These are phyloP conservation scores for Cladosporium austrohemisphaericum DNA, from an alignment of 2,329 filamentous ascomycete genomes.

Conservation along the genomic window DNA sequence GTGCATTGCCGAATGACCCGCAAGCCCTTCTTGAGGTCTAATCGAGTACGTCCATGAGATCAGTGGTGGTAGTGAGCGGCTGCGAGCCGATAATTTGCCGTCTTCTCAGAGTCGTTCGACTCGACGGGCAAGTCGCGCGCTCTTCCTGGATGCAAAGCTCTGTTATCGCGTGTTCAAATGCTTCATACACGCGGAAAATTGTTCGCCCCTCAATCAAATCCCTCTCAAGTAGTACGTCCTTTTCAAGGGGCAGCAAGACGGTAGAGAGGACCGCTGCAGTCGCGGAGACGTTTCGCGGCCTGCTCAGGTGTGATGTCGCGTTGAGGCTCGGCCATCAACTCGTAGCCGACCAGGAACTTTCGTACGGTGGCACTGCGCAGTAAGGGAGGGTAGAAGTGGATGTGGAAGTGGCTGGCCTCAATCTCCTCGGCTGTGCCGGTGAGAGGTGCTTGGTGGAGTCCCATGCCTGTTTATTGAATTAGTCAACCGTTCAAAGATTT, in stretches of 20 bases:
- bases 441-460: slow-evolving; percentile 90
- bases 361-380: slow-evolving; percentile 87
- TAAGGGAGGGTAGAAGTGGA: slow-evolving; percentile 96
- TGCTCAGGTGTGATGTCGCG: slow-evolving; percentile 97
- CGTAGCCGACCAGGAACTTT: slow-evolving; percentile 95
- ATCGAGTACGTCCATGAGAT: too few relatives aligned
- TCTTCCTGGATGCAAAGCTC: too few relatives aligned
- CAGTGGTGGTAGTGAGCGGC: too few relatives aligned
- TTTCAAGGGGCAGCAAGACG: slow-evolving; percentile 44
- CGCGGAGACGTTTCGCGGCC: slow-evolving; percentile 72
- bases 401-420: slow-evolving; percentile 84
- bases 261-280: slow-evolving; percentile 79
- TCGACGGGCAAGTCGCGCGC: too few relatives aligned
- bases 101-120: too few relatives aligned
- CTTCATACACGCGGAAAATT: too few relatives aligned
- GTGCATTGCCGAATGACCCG: too few relatives aligned
- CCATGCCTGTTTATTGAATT: slow-evolving; percentile 60
- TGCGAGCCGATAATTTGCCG: too few relatives aligned
- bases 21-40: too few relatives aligned
- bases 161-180: too few relatives aligned
- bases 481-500: slow-evolving; percentile 11
- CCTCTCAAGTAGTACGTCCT: too few relatives aligned
- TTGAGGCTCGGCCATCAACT: slow-evolving; percentile 96
- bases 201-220: too few relatives aligned
- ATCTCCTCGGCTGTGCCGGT: slow-evolving; percentile 77